Conservation (phyloP, 305 asterid genomes). For the Nicotiana rustica region DNA sequence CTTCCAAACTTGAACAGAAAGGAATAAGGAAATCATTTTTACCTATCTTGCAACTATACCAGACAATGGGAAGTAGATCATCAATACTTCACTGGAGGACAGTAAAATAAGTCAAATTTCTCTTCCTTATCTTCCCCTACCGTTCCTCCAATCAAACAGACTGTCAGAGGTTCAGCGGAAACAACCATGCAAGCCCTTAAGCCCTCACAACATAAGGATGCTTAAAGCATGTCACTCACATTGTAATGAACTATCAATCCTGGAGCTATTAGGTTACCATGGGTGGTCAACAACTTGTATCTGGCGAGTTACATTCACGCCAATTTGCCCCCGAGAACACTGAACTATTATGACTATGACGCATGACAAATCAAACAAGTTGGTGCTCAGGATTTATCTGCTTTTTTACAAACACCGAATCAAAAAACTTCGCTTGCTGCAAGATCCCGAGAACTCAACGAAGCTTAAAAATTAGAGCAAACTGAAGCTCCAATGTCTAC, state of each 20-base stretch:
- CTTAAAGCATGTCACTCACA: conserved; percentile 22
- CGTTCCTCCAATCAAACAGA: neutral
- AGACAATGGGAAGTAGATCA: neutral
- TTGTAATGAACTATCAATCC: neutral
- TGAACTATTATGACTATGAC: neutral
- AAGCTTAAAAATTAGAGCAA: neutral
- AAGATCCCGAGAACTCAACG: neutral
- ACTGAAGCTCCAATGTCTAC: neutral
- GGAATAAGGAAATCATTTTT: neutral
- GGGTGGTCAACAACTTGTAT: neutral
- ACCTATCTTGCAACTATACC: neutral
- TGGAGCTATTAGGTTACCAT: conserved; percentile 7
- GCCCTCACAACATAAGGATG: neutral
- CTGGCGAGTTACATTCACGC: neutral
- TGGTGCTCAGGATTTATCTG: neutral
- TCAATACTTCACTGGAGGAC: neutral
- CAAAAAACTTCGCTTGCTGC: neutral
- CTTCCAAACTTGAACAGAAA: neutral
- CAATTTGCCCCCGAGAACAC: neutral
- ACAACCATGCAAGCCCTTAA: neutral
- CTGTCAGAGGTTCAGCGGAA: neutral
- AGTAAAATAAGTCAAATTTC: neutral
- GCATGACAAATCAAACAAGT: neutral
- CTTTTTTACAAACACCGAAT: neutral
- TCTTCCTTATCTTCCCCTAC: neutral